Conservation (phyloP, 139 green algal genomes). For the Diplosphaera chodatii region DNA sequence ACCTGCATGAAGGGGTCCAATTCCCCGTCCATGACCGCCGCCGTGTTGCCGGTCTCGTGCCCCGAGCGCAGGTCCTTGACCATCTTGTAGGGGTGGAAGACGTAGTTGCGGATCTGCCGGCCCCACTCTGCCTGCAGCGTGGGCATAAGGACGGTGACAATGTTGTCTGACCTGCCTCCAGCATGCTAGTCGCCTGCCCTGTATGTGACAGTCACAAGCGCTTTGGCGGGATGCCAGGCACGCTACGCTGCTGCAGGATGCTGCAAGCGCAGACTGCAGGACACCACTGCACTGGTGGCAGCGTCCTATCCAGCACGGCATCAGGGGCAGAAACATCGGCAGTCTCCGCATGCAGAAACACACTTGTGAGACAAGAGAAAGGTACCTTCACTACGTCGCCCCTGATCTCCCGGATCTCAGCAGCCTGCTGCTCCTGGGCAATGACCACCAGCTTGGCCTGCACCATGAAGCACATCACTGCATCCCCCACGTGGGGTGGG, state of each 20-base stretch:
- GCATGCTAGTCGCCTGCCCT: not conserved
- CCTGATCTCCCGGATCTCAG: slow-evolving; percentile 74
- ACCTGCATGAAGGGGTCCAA: slow-evolving; percentile 30
- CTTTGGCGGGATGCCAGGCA: too few relatives aligned
- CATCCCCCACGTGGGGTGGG: not conserved
- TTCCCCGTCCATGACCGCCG: slow-evolving; percentile 71
- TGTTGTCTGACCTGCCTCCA: too few relatives aligned
- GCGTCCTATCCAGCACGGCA: not conserved
- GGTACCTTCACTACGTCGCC: slow-evolving; percentile 80
- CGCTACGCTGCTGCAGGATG: too few relatives aligned
- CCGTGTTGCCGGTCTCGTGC: slow-evolving; percentile 59
- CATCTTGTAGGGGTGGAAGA: slow-evolving; percentile 95
- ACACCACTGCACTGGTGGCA: too few relatives aligned
- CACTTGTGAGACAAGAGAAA: not conserved
- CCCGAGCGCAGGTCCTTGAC: slow-evolving; percentile 86
- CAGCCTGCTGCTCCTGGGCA: slow-evolving; percentile 71
- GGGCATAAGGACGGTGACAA: not conserved
- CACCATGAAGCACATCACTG: not conserved
- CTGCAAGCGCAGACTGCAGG: too few relatives aligned
- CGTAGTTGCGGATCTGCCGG: slow-evolving; percentile 96
- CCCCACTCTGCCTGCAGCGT: slow-evolving; percentile 80
- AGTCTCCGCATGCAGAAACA: not conserved
- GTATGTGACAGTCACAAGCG: not conserved
- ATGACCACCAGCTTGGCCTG: slow-evolving; percentile 74
- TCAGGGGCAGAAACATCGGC: not conserved